Evolutionary conservation across 2,329 filamentous ascomycete genomes (phyloP).

Genomic region (Pseudogymnoascus destructans): DNA sequence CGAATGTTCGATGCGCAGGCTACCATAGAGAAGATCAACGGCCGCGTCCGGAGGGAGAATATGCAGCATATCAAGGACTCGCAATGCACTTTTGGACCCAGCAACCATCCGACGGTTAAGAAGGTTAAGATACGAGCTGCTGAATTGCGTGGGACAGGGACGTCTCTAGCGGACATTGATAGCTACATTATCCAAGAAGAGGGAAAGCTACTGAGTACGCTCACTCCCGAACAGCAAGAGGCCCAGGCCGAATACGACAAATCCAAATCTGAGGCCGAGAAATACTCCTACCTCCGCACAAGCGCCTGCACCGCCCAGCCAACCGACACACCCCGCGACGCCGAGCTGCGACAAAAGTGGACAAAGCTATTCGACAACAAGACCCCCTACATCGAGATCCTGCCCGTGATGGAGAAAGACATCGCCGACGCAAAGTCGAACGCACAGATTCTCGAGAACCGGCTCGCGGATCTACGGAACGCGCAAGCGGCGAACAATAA

Average conservation of each 20-base stretch:
- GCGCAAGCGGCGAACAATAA: conserved; percentile 7
- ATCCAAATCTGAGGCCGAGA: not conserved
- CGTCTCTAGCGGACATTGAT: not conserved
- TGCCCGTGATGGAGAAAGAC: not conserved
- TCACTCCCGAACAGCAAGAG: not conserved
- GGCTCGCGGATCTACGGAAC: not conserved
- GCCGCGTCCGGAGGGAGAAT: not conserved
- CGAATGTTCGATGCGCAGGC: not conserved
- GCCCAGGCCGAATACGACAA: not conserved
- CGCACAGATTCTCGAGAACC: not conserved
- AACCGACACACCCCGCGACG: not conserved
- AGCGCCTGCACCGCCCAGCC: not conserved
- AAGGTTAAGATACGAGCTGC: not conserved
- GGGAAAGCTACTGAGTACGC: not conserved
- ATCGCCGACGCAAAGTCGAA: not conserved
- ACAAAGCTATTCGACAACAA: not conserved
- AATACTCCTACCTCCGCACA: not conserved
- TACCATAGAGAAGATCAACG: not conserved
- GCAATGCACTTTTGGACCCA: not conserved
- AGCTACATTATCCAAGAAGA: not conserved
- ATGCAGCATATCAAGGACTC: not conserved
- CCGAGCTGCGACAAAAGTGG: not conserved
- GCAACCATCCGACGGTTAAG: not conserved
- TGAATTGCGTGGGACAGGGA: not conserved
- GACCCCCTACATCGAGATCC: not conserved